Evolutionary conservation across 306 rosid genomes (phyloP).

Genomic region (Trifolium subterraneum): DNA sequence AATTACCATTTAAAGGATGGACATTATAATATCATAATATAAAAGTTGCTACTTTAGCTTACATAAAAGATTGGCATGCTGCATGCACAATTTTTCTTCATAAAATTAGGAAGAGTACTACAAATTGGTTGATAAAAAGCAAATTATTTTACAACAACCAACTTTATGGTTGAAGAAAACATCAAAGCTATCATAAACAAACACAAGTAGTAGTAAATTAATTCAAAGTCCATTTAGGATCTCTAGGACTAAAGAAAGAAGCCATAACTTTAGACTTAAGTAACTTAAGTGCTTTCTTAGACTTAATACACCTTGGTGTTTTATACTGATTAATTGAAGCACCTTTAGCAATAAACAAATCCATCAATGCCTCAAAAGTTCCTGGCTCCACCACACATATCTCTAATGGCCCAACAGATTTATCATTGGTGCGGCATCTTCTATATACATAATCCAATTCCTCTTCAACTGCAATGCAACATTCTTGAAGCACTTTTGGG

Average conservation of each 20-base stretch:
- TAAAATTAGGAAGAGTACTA: neutral
- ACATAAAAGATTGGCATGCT: slow-evolving; percentile 11
- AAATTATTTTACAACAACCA: slow-evolving; percentile 40
- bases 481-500: slow-evolving; percentile 63
- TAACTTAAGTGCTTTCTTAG: slow-evolving; percentile 66
- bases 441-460: slow-evolving; percentile 76
- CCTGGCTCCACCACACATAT: slow-evolving; percentile 86
- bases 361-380: slow-evolving; percentile 82
- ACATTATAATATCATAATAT: neutral
- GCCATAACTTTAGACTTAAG: slow-evolving; percentile 66
- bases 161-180: slow-evolving; percentile 37
- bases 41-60: neutral
- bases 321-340: slow-evolving; percentile 92
- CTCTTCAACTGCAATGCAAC: slow-evolving; percentile 83
- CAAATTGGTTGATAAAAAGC: slow-evolving; percentile 25
- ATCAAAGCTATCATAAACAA: neutral
- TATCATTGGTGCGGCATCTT: slow-evolving; percentile 68
- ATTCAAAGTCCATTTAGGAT: slow-evolving; percentile 63
- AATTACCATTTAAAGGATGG: no score
- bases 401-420: slow-evolving; percentile 79
- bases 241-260: slow-evolving; percentile 74
- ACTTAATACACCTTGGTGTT: slow-evolving; percentile 85
- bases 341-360: slow-evolving; percentile 71
- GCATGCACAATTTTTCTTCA: neutral
- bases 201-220: neutral